Base-by-base conservation (phyloP, 2,329 filamentous ascomycete species). In the Ophiostoma himal-ulmi region DNA sequence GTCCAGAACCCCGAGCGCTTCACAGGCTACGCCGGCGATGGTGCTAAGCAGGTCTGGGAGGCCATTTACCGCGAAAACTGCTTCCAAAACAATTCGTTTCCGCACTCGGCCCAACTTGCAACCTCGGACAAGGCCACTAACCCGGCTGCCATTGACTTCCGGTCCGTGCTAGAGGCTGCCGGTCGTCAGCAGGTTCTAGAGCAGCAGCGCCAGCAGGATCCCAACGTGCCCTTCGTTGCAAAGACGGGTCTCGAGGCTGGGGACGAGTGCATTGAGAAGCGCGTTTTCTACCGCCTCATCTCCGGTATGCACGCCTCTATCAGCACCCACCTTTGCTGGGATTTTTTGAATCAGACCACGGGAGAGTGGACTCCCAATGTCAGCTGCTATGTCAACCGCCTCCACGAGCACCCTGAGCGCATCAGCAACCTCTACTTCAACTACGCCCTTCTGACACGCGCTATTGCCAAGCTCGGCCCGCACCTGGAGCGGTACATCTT, bases 371-470 rank as follows among this genome's bases (percentile, higher is more conserved):
- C 90, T 68, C 94, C 93, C 34, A 99, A 99, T 76, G 79, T 96
- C 69, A 83, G 89, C 73, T 99, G 95, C 83, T 99, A 97, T 84
- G 88, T 91, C 77, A 83, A 89, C 44, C 89, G 95, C n/a, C 86
- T 99, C 20, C 92, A 97, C 79, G 83, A 85, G 30, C 88, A 91
- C 78, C 93, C 94, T 0, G 95, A 99, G 75, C 91, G 94, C 72
- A 91, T 99, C 77, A 95, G 94, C 75, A 99, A 99, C 80, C 85
- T 99, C 68, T 99, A 99, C 83, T 99, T 99, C 83, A 98, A 99
- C 86, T 99, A 97, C 77, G 95, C 95, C 0, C 86, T 99, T n/a
- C 85, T 99, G 57, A 91, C 94, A 36, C 91, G 95, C 68, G 95
- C 95, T 14, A 87, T 98, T 57, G 91, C 92, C 69, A 99, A 99